These are phyloP conservation scores for Citrus maxima DNA, from an alignment of 345 rosid species.

Conservation along the genomic window DNA sequence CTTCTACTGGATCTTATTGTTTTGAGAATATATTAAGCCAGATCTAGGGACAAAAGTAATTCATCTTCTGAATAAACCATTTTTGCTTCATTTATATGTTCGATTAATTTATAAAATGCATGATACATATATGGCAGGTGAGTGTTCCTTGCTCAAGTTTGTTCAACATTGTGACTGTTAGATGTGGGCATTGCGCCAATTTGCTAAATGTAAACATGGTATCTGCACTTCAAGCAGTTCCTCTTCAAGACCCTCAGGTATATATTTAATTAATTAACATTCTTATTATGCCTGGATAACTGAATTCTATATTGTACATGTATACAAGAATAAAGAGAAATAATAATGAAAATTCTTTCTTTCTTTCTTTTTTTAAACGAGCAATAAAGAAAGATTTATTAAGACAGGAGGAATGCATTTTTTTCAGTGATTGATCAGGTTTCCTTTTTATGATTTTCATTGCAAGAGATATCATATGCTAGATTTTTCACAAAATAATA, in stretches of 20 bases:
- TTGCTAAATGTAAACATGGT: constrained; percentile 82
- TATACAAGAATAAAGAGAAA: background rate
- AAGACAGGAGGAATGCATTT: constrained; percentile 2
- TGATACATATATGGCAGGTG: constrained; percentile 45
- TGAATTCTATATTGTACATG: background rate
- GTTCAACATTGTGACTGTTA: constrained; percentile 75
- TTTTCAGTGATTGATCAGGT: constrained; percentile 13
- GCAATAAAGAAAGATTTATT: background rate
- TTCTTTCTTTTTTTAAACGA: background rate
- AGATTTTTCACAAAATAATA: background rate
- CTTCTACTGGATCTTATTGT: background rate
- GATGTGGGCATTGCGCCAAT: constrained; percentile 96
- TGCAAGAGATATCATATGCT: background rate
- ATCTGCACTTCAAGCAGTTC: constrained; percentile 52
- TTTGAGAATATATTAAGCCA: background rate
- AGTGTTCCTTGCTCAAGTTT: constrained; percentile 76
- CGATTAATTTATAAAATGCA: background rate
- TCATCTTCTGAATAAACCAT: background rate
- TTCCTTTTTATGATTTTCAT: background rate
- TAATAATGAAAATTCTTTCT: too few relatives aligned
- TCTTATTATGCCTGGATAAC: background rate
- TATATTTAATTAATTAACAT: background rate
- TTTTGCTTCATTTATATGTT: background rate
- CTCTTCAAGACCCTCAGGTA: constrained; percentile 63
- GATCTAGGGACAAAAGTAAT: background rate